Base-by-base conservation (phyloP, 2,329 filamentous ascomycete genomes). In the Thielaviopsis euricoi region DNA sequence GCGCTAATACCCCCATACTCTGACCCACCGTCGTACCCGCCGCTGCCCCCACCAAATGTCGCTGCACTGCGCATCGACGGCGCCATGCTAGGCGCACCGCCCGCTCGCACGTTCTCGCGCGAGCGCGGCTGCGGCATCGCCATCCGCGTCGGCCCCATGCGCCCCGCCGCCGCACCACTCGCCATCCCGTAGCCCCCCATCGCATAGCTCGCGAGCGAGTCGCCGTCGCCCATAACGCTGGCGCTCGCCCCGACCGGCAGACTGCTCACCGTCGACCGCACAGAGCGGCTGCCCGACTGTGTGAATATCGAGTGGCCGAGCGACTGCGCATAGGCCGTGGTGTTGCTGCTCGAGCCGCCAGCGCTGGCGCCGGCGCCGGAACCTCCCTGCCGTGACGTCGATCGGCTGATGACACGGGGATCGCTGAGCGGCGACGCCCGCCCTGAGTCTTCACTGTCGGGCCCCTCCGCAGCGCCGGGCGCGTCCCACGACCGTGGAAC, bases 401-500 rank as follows among this genome's bases (percentile, higher is more conserved):
- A 61, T 58, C 60, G n/a, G 60, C 58, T 1, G 64, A 60, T 5
- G 65, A 64, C 58, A 51, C 60, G 52, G n/a, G 46, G 19, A 15
- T 46, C 57, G 15, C 51, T 29, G 5, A 64, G 59, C 6, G 66
- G 64, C 52, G 65, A 67, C 2, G 60, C 63, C 55, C 58, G 61
- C 37, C 61, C 64, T 1, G 63, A 65, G 3, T 59, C 64, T 26
- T 55, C 62, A 59, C 64, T 65, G 52, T 67, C 65, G 13, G 62
- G 62, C 1, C 62, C 65, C 62, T 65, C 66, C 62, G 63, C 65
- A 17, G 53, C 40, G 26, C 61, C 62, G 37, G 50, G 52, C 21
- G 25, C 52, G 33, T 65, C 62, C 74, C 76, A 76, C 6, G 64
- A 67, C n/a, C 65, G 69, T 2, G 71, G 70, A 12, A 70, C 70